Evolutionary conservation across 192 early-diverging fungal genomes (phyloP), one percentile per base, ranked within the genome.

Genomic region (Coemansia sp.): DNA sequence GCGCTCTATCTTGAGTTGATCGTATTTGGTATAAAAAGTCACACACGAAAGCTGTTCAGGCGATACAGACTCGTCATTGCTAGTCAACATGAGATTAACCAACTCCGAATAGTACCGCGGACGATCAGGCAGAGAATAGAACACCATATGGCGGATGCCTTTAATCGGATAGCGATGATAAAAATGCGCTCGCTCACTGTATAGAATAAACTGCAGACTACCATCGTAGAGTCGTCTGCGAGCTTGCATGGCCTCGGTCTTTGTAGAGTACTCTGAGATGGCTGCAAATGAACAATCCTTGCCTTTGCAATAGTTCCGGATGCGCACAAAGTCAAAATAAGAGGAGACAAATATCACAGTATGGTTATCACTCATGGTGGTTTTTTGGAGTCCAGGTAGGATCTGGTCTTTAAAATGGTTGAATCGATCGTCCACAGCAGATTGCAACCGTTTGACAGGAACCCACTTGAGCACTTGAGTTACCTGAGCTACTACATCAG

Each of bases 161-260:
- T 91, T 85, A 60, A 99, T 89, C 27, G 85, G 86, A 56, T 90
- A 90, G 57, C 92, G 86, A 60, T 93, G 81, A 82, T 92, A 99
- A 71, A 92, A 99, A 71, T 99, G 95, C 60, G 94, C 92, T n/a
- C 97, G 88, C 81, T 99, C 97, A 27, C 94, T 96, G 67, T 89
- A 88, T 18, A 99, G 60, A 32, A 98, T 71, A 56, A 93, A 88
- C 52, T 84, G 80, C 7, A 85, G 72, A 18, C 89, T 85, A n/a
- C 93, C 93, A 21, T 88, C 85, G 78, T 89, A 92, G 61, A 98
- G 95, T 55, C 84, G 65, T 9, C 85, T 73, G 32, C 97, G 86
- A 0, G 91, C 87, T 18, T 89, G 78, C 34, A 91, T 86, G 3
- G 97, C 87, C 52, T 96, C 90, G 28, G 84, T 65, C 32, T 67